Evolutionary conservation across 345 rosid genomes (phyloP).

Genomic region (Eucalyptus marginata): DNA sequence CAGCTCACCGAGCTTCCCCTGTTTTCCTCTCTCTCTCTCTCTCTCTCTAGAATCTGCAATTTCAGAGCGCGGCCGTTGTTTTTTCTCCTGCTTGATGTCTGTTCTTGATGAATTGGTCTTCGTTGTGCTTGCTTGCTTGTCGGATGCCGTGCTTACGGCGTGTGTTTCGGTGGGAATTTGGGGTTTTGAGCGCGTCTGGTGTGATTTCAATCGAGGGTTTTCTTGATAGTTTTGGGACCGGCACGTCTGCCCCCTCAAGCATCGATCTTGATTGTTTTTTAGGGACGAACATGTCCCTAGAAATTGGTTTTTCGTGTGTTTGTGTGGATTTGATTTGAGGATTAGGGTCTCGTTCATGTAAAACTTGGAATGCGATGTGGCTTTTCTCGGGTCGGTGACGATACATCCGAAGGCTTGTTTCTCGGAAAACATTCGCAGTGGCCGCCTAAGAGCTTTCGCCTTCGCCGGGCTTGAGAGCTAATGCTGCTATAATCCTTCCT

Average conservation of each 20-base stretch:
- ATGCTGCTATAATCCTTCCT: neutral
- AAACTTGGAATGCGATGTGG: neutral
- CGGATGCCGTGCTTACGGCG: neutral
- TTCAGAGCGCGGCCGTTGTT: neutral
- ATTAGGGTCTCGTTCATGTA: neutral
- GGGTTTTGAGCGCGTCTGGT: neutral
- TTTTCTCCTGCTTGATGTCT: neutral
- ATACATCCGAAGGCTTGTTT: neutral
- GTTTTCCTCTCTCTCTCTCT: neutral
- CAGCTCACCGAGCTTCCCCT: neutral
- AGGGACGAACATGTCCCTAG: neutral
- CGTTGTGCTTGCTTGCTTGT: neutral
- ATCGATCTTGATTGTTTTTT: neutral
- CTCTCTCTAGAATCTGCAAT: neutral
- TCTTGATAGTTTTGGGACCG: neutral
- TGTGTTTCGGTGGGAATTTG: neutral
- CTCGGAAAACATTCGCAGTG: neutral
- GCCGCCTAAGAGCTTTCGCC: neutral
- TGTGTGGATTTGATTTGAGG: neutral
- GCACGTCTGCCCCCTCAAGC: neutral
- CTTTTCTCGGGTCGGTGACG: neutral
- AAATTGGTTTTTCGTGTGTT: neutral
- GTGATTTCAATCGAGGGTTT: neutral
- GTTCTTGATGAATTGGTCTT: neutral
- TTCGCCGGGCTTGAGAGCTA: neutral